Conservation (phyloP, 768 basidiomycete species). For the Pleurotus pulmonarius region DNA sequence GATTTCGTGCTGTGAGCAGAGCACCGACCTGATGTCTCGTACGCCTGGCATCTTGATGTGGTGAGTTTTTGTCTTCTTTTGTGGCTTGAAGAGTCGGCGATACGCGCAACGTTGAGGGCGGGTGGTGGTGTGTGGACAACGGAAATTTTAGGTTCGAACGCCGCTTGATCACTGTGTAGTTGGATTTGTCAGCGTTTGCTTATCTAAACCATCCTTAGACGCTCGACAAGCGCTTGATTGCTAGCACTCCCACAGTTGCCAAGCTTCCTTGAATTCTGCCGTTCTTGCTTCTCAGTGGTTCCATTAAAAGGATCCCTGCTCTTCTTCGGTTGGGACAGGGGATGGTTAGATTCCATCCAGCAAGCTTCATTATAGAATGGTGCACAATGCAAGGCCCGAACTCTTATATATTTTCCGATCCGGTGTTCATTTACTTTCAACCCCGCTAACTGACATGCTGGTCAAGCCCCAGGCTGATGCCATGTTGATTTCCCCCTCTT, state of each 20-base stretch:
- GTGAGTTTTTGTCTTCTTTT: slow-evolving; percentile 6
- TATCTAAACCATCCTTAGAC: not conserved
- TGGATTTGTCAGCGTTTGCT: slow-evolving; percentile 20
- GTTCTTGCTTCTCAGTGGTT: too few species aligned
- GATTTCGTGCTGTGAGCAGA: slow-evolving; percentile 8
- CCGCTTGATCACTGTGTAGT: slow-evolving; percentile 7
- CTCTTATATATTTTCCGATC: not conserved
- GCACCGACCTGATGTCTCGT: slow-evolving; percentile 70
- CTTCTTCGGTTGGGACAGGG: too few species aligned
- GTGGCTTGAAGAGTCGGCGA: slow-evolving; percentile 42
- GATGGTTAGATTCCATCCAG: too few species aligned
- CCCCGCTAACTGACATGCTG: slow-evolving; percentile 3
- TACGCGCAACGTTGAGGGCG: slow-evolving; percentile 20
- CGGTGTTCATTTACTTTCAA: not conserved
- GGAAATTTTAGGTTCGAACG: slow-evolving; percentile 7
- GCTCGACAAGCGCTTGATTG: not conserved
- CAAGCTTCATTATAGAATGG: too few species aligned
- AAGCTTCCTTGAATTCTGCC: not conserved
- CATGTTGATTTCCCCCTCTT: slow-evolving; percentile 2
- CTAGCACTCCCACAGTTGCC: slow-evolving; percentile 8
- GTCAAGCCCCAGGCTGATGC: not conserved
- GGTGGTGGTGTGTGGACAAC: slow-evolving; percentile 13
- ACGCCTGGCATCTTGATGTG: slow-evolving; percentile 71
- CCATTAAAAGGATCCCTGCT: too few species aligned
- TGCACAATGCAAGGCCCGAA: not conserved